Percentiles rank a stretch among this genome's conserved stretches.
Conservation (phyloP, 345 rosid species). For the Aurinia saxatilis region DNA sequence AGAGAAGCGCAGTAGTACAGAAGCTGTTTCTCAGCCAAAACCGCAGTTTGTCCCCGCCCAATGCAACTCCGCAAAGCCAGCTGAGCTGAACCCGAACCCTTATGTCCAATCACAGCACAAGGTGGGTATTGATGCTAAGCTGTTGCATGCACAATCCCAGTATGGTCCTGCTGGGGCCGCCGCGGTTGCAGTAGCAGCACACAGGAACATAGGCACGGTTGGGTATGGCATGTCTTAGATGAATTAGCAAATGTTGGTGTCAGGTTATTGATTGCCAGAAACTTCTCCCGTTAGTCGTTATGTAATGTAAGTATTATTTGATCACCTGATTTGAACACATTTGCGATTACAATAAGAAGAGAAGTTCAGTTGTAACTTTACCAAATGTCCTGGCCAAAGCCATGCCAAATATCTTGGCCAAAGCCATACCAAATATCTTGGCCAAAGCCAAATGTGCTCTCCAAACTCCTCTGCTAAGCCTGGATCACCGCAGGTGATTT, state of each 20-base stretch:
- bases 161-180: conserved; percentile 73
- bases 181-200: conserved; percentile 75
- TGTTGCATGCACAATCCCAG: conserved; percentile 84
- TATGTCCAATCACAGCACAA: conserved; percentile 52
- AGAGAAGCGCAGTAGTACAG: conserved; percentile 34
- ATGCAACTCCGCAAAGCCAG: conserved; percentile 22
- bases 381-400: not conserved
- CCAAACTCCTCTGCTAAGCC: not conserved
- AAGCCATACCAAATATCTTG: conserved; percentile 1
- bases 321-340: conserved; percentile 28
- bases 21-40: conserved; percentile 31
- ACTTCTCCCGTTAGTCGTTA: conserved; percentile 8
- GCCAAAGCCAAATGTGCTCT: not conserved
- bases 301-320: conserved; percentile 25
- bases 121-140: conserved; percentile 67
- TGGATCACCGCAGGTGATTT: not conserved
- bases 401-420: not conserved
- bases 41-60: conserved; percentile 31
- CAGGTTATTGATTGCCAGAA: conserved; percentile 15
- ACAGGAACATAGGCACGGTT: conserved; percentile 50
- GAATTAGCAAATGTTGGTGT: conserved; percentile 18
- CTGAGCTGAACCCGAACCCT: conserved; percentile 53
- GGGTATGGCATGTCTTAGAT: conserved; percentile 43
- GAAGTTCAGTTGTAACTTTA: conserved; percentile 9
- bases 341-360: conserved; percentile 22